Evolutionary conservation across 1,284 basidiomycete genomes (phyloP).

Genomic region (Leccinum pallidistipes): DNA sequence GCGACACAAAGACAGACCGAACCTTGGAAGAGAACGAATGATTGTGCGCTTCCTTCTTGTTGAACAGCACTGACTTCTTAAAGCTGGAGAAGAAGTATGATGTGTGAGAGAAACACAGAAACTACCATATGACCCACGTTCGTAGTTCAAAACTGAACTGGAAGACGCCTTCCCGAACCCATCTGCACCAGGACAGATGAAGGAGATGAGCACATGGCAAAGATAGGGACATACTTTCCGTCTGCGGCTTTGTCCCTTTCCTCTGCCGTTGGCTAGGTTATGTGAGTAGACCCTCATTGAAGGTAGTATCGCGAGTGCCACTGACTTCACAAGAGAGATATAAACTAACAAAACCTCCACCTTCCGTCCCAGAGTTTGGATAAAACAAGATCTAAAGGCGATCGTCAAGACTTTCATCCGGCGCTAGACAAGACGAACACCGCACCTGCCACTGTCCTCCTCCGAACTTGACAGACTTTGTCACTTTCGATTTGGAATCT

Average conservation of each 20-base stretch:
- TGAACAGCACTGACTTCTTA: constrained; percentile 53
- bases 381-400: constrained; percentile 71
- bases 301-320: constrained; percentile 10
- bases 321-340: constrained; percentile 81
- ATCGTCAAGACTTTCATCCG: background rate
- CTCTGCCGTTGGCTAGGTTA: constrained; percentile 64
- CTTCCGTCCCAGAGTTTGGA: constrained; percentile 67
- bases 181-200: constrained; percentile 43
- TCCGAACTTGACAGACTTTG: constrained; percentile 65
- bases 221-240: constrained; percentile 47
- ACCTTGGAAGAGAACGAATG: constrained; percentile 84
- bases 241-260: constrained; percentile 70
- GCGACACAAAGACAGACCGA: constrained; percentile 2
- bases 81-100: constrained; percentile 36
- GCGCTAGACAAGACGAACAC: background rate
- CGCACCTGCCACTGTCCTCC: constrained; percentile 70
- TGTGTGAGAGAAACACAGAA: background rate
- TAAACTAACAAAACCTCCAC: constrained; percentile 62
- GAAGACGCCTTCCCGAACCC: constrained; percentile 81
- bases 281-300: constrained; percentile 13
- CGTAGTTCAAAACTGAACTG: constrained; percentile 84
- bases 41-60: constrained; percentile 77
- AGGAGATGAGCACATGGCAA: background rate
- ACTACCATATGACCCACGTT: constrained; percentile 44
- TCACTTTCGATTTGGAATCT: constrained; percentile 69